phyloP scores from a whole-genome alignment of 306 rosid species.

The Fragaria nilgerrensis region DNA sequence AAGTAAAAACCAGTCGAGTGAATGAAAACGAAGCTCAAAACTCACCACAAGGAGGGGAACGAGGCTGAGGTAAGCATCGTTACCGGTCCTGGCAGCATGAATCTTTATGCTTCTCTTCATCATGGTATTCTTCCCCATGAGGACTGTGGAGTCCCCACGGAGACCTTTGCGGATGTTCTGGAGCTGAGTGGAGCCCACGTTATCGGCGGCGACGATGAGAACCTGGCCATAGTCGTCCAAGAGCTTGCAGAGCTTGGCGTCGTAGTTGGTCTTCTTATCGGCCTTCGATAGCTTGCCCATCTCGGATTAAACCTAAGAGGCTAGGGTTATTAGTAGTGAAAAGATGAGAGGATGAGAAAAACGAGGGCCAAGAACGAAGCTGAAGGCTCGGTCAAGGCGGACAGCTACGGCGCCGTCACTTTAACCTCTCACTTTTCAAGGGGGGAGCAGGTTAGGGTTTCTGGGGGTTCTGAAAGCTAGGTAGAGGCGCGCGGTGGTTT shows the following conservation, averaged over 20 bases:
- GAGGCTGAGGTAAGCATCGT: slow-evolving; percentile 56
- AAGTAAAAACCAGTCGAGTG: too few species aligned
- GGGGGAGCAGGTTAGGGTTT: slow-evolving; percentile 1
- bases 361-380: slow-evolving; percentile 74
- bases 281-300: slow-evolving; percentile 74
- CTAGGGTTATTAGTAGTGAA: background rate
- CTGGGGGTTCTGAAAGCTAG: slow-evolving; percentile 9
- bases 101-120: slow-evolving; percentile 82
- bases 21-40: background rate
- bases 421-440: slow-evolving; percentile 43
- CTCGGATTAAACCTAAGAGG: background rate
- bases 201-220: slow-evolving; percentile 79
- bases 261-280: slow-evolving; percentile 73
- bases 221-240: slow-evolving; percentile 71
- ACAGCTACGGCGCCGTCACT: slow-evolving; percentile 67
- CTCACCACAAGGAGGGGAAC: slow-evolving; percentile 78
- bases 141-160: slow-evolving; percentile 79
- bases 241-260: slow-evolving; percentile 66
- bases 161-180: slow-evolving; percentile 78
- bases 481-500: background rate
- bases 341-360: slow-evolving; percentile 14
- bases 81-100: slow-evolving; percentile 71
- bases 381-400: slow-evolving; percentile 57
- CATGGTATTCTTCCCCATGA: slow-evolving; percentile 98
- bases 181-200: slow-evolving; percentile 86